Base-by-base conservation (phyloP, 495 filamentous ascomycete genomes). In the Mycothermus thermophilus region DNA sequence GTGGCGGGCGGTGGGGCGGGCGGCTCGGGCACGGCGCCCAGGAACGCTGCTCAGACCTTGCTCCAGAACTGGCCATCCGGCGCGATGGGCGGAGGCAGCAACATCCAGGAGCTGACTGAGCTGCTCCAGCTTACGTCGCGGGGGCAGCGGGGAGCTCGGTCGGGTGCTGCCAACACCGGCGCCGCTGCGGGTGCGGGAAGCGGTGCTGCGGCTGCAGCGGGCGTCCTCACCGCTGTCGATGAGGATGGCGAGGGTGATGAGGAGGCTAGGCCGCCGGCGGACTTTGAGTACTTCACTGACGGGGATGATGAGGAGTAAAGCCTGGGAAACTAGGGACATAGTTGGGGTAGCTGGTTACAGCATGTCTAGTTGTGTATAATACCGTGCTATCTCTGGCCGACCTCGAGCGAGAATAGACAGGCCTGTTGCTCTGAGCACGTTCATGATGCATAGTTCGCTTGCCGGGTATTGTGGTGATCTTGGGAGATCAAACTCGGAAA, bases 211-310 rank as follows among this genome's bases (percentile, higher is more conserved):
- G 80, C 80, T 0, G 83, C 80, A 3, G 86, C 82, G 0, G 83
- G 73, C 28, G 81, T 86, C 2, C 61, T 93, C 43, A 87, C 77
- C 7, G 79, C 83, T 0, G 73, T 87, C 9, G 80, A 92, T 44
- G 85, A 94, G 57, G 87, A 93, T 50, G 77, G 74, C 13, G 83
- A 84, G 41, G 83, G 77, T 9, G 80, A 70, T 9, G 79, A 86
- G 47, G 87, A 94, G 46, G 87, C 88, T 2, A 66, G 75, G 11
- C 53, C 78, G 16, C 88, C 88, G 10, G 62, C 69, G 12, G 81
- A 86, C 20, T 96, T 96, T 55, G 77, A 86, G 12, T 94, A 95
- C 51, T 74, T 80, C 43, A 78, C 77, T 9, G 85, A 92, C 30
- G 70, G 69, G 4, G 79, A 79, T 38, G 71, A 77, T 27, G 67